Conservation (phyloP, 495 filamentous ascomycete species). For the Pyronema omphalodes region DNA sequence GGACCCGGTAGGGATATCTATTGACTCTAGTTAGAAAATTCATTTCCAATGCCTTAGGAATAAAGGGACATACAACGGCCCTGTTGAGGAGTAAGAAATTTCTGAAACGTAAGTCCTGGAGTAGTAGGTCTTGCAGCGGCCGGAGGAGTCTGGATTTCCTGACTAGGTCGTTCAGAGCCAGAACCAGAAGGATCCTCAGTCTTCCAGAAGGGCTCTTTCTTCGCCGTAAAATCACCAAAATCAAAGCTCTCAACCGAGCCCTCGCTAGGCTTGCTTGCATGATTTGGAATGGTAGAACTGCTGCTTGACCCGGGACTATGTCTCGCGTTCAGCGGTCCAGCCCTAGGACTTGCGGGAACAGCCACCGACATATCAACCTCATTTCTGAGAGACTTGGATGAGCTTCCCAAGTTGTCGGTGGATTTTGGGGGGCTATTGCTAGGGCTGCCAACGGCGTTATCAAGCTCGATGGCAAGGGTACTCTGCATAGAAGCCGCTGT, state of each 20-base stretch:
- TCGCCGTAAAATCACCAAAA: not conserved
- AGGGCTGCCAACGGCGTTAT: conserved; percentile 6
- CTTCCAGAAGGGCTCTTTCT: conserved; percentile 6
- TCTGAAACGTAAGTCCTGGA: too few species aligned
- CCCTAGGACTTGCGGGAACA: conserved; percentile 14
- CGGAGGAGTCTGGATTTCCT: conserved; percentile 8
- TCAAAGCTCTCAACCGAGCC: conserved; percentile 8
- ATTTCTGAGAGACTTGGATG: not conserved
- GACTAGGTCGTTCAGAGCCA: conserved; percentile 2
- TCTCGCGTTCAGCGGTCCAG: conserved; percentile 4
- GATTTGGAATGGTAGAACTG: conserved; percentile 5
- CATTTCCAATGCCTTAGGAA: too few species aligned
- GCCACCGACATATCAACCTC: conserved; percentile 16
- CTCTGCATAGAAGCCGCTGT: conserved; percentile 6
- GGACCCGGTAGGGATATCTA: not conserved
- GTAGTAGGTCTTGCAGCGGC: too few species aligned
- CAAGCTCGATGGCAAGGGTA: conserved; percentile 18
- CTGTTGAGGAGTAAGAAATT: too few species aligned
- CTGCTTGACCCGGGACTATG: conserved; percentile 6
- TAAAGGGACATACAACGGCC: too few species aligned
- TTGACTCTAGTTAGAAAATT: too few species aligned
- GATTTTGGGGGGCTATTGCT: too few species aligned
- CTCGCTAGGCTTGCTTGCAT: conserved; percentile 4
- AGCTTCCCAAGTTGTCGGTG: not conserved
- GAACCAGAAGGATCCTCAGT: conserved; percentile 6